Conservation (phyloP, 257 asterid genomes). For the Gentiana dahurica region DNA sequence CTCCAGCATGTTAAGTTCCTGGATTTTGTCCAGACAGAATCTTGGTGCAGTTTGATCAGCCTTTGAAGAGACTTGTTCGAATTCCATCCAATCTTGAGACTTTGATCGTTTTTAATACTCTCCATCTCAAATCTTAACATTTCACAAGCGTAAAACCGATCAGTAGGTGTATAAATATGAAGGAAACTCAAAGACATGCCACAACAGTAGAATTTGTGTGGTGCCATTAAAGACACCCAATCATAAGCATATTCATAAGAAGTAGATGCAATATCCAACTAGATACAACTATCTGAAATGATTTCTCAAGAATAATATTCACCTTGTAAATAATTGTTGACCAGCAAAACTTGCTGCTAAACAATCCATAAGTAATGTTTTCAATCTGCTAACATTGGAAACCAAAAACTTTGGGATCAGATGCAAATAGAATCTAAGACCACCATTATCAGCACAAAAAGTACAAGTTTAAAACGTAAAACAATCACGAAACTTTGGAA, state of each 20-base stretch:
- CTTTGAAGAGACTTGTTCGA: conserved; percentile 9
- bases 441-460: too few species aligned
- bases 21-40: conserved; percentile 17
- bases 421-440: too few species aligned
- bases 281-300: too few species aligned
- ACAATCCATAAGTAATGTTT: conserved; percentile 34
- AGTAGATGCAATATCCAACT: neutral
- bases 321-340: conserved; percentile 34
- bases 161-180: neutral
- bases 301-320: neutral
- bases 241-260: neutral
- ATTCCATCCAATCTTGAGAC: conserved; percentile 17
- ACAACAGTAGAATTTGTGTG: too few species aligned
- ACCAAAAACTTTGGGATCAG: neutral
- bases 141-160: conserved; percentile 8
- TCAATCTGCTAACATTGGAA: conserved; percentile 13
- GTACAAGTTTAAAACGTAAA: too few species aligned
- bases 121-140: conserved; percentile 25
- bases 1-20: conserved; percentile 17
- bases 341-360: conserved; percentile 18
- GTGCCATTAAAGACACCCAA: too few species aligned
- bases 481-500: too few species aligned
- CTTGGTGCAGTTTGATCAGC: conserved; percentile 17
- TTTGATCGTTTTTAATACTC: conserved; percentile 16
- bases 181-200: too few species aligned